Conservation (phyloP, 805 yeast genomes). For the Grigorovia transvaalensis region DNA sequence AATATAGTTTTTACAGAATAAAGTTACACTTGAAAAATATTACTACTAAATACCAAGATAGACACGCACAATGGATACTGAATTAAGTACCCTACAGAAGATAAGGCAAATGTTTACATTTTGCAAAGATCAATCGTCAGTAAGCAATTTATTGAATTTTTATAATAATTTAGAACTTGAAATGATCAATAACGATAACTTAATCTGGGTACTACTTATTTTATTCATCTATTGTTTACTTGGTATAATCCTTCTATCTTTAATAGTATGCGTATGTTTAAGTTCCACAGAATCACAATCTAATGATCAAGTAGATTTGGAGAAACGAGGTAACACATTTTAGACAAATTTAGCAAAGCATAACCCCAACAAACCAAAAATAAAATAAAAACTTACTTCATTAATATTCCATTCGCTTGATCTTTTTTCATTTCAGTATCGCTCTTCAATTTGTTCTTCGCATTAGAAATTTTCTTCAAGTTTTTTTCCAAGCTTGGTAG, state of each 20-base stretch:
- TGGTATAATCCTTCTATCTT: neutral
- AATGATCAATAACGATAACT: neutral
- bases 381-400: neutral
- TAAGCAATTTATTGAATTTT: neutral
- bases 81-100: neutral
- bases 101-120: neutral
- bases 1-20: neutral
- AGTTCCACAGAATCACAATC: neutral
- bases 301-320: neutral
- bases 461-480: no score
- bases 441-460: no score
- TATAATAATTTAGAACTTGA: neutral
- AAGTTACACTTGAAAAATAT: neutral
- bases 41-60: neutral
- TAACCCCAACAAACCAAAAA: neutral
- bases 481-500: no score
- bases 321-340: neutral
- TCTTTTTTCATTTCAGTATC: no score
- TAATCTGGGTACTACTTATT: neutral
- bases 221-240: constrained; percentile 1
- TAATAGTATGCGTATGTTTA: neutral
- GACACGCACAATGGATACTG: neutral
- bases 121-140: neutral
- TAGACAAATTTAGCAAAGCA: neutral
- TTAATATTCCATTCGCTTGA: no score